Evolutionary conservation across 2,329 filamentous ascomycete species (phyloP).

Genomic region (Cordyceps cicadae): DNA sequence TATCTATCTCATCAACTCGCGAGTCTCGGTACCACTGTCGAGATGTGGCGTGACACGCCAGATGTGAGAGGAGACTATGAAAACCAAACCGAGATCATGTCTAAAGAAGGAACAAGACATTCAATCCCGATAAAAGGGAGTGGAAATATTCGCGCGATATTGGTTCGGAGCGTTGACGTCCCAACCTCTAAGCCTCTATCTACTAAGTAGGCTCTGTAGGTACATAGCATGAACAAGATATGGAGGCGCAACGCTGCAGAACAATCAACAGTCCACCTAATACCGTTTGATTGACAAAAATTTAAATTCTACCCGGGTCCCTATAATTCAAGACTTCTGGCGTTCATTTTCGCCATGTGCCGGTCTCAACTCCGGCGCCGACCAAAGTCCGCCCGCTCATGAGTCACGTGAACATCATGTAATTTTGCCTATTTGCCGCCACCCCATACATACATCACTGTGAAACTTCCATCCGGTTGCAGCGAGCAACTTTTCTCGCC

Average conservation of each 20-base stretch:
- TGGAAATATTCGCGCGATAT: constrained; percentile 40
- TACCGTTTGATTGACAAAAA: too few species aligned
- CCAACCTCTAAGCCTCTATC: too few species aligned
- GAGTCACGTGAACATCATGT: constrained; percentile 12
- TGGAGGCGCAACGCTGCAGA: too few species aligned
- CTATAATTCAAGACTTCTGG: too few species aligned
- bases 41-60: constrained; percentile 67
- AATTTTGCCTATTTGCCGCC: constrained; percentile 8
- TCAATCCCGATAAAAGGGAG: constrained; percentile 35
- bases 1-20: constrained; percentile 26
- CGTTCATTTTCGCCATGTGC: neutral
- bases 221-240: too few species aligned
- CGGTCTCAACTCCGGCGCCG: neutral
- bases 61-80: constrained; percentile 27
- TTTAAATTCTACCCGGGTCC: too few species aligned
- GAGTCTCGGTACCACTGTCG: constrained; percentile 32
- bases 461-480: constrained; percentile 4
- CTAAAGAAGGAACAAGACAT: constrained; percentile 7
- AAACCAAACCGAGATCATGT: constrained; percentile 15
- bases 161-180: constrained; percentile 17
- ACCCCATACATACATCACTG: constrained; percentile 6
- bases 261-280: too few species aligned
- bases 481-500: neutral
- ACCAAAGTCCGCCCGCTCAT: neutral
- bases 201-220: neutral